phyloP scores from a whole-genome alignment of 345 rosid species.

The Hibiscus trionum region DNA sequence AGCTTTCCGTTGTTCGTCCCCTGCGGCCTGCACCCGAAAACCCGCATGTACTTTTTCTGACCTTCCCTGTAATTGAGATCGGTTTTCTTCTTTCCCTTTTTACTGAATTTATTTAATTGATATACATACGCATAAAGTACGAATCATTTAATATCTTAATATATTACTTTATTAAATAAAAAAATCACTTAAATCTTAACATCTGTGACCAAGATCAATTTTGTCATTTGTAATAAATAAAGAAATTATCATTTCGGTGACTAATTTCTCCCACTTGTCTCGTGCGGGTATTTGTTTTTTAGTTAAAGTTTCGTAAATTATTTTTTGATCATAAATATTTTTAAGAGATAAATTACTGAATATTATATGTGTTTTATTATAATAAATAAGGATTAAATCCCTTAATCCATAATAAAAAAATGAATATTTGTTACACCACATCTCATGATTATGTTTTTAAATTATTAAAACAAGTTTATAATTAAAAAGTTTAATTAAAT shows the following conservation, averaged over 20 bases:
- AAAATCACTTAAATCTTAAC: not conserved
- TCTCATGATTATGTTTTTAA: too few species aligned
- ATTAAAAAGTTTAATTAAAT: too few species aligned
- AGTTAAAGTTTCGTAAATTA: too few species aligned
- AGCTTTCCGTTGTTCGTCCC: constrained; percentile 47
- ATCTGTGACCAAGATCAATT: not conserved
- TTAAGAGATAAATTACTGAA: too few species aligned
- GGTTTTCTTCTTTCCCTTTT: not conserved
- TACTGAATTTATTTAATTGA: not conserved
- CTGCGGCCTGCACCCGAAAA: constrained; percentile 67
- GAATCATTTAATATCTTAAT: not conserved
- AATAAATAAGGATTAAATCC: too few species aligned
- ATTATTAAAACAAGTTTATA: too few species aligned
- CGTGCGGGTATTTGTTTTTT: too few species aligned
- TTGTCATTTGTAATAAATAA: not conserved
- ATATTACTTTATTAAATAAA: not conserved
- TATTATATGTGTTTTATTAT: too few species aligned
- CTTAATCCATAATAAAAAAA: too few species aligned
- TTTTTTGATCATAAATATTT: too few species aligned
- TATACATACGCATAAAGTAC: not conserved
- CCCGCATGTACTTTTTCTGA: constrained; percentile 47
- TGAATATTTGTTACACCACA: too few species aligned
- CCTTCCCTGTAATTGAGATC: not conserved
- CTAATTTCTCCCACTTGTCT: not conserved
- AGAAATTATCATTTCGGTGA: not conserved